Conservation (phyloP, 164 flowering plant species). For the Paratinospora sagittata region DNA sequence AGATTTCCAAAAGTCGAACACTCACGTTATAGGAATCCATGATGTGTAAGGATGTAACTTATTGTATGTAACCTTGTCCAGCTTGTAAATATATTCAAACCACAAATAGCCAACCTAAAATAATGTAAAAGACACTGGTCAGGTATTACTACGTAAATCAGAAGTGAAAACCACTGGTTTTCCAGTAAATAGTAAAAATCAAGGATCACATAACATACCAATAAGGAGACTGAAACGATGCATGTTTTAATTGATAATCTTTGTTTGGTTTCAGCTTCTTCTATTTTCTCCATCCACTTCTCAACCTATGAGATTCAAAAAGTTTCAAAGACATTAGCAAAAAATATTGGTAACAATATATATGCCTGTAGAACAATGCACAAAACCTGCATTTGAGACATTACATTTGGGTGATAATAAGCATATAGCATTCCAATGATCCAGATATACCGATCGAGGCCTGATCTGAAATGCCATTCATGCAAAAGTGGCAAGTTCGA, state of each 20-base stretch:
- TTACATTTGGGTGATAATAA: slow-evolving; percentile 90
- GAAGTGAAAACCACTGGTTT: neutral
- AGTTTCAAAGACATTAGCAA: slow-evolving; percentile 6
- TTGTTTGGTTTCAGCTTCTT: slow-evolving; percentile 73
- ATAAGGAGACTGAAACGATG: slow-evolving; percentile 50
- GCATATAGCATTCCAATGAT: slow-evolving; percentile 98
- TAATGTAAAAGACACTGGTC: neutral
- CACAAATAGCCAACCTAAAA: slow-evolving; percentile 78
- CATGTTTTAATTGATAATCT: slow-evolving; percentile 56
- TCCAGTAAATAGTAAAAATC: neutral
- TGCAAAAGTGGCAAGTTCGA: slow-evolving; percentile 69
- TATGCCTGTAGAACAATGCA: neutral
- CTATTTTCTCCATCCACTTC: slow-evolving; percentile 93
- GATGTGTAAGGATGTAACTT: slow-evolving; percentile 95
- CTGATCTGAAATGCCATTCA: slow-evolving; percentile 99
- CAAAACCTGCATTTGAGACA: slow-evolving; percentile 7
- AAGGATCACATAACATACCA: slow-evolving; percentile 44
- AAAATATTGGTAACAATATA: neutral
- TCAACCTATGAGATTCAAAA: slow-evolving; percentile 52
- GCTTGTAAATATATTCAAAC: slow-evolving; percentile 90
- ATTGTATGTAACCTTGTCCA: slow-evolving; percentile 89
- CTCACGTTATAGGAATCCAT: slow-evolving; percentile 99
- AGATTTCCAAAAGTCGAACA: slow-evolving; percentile 11
- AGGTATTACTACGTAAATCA: neutral
- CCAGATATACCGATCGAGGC: slow-evolving; percentile 98